phyloP scores from a whole-genome alignment of 495 filamentous ascomycete species.

The Podospora anserina region DNA sequence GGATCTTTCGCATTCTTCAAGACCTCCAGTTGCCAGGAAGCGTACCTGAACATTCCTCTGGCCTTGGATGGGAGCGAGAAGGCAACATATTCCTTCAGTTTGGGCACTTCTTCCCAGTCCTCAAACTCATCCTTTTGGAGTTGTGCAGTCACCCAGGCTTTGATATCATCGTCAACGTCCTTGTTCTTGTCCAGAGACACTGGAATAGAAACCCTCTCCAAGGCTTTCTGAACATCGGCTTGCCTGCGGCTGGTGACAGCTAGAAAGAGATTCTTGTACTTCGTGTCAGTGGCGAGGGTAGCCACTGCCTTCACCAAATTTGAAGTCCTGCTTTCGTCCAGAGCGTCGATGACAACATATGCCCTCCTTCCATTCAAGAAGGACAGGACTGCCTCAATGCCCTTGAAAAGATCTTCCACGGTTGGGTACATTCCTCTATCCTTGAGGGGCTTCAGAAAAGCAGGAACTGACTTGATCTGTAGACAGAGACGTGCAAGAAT shows the following conservation, averaged over 20 bases:
- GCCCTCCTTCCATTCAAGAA: constrained; percentile 9
- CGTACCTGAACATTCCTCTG: constrained; percentile 48
- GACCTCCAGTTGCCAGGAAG: constrained; percentile 44
- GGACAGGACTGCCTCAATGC: constrained; percentile 14
- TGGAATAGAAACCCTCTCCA: constrained; percentile 13
- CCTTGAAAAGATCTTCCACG: constrained; percentile 12
- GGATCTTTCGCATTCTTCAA: constrained; percentile 30
- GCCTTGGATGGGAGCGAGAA: constrained; percentile 26
- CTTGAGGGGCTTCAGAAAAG: constrained; percentile 13
- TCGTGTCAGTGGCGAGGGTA: constrained; percentile 25
- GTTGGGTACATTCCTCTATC: constrained; percentile 7
- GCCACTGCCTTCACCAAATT: constrained; percentile 22
- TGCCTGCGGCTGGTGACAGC: constrained; percentile 44
- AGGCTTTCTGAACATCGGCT: constrained; percentile 32
- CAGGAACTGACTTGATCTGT: constrained; percentile 24
- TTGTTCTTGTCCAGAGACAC: constrained; percentile 37
- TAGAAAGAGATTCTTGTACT: constrained; percentile 38
- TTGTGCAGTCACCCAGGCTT: constrained; percentile 26
- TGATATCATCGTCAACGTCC: constrained; percentile 36
- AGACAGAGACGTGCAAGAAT: constrained; percentile 33
- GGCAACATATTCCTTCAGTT: constrained; percentile 29
- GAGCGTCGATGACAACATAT: constrained; percentile 35
- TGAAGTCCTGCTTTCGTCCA: constrained; percentile 33
- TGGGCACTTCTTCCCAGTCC: constrained; percentile 19
- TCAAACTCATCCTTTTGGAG: constrained; percentile 22